Conservation (phyloP, 2,329 filamentous ascomycete genomes). For the Chaetothyriales sp. region DNA sequence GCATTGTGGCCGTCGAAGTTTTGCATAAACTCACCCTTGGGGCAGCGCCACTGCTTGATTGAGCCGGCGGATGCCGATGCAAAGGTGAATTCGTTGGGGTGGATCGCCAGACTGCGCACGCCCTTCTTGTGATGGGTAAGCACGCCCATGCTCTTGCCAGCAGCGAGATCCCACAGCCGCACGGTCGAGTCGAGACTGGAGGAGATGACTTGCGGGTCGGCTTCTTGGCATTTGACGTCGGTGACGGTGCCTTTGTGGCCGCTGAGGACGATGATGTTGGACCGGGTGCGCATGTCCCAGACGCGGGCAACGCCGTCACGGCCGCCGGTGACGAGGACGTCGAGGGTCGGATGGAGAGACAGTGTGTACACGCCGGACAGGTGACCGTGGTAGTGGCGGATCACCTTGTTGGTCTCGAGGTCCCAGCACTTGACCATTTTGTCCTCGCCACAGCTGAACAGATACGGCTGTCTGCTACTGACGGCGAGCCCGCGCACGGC, state of each 20-base stretch:
- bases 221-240: conserved; percentile 82
- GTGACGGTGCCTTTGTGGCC: conserved; percentile 86
- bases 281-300: conserved; percentile 96
- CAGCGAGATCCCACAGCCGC: conserved; percentile 85
- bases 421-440: conserved; percentile 99
- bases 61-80: conserved; percentile 79
- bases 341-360: conserved; percentile 81
- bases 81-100: conserved; percentile 92
- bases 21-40: conserved; percentile 96
- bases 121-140: conserved; percentile 98
- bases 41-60: conserved; percentile 99
- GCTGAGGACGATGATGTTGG: conserved; percentile 82
- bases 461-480: conserved; percentile 82
- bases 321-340: conserved; percentile 87
- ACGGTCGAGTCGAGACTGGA: conserved; percentile 86
- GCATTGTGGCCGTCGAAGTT: conserved; percentile 95
- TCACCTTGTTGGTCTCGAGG: conserved; percentile 98
- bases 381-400: conserved; percentile 93
- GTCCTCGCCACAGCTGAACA: conserved; percentile 95
- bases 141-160: conserved; percentile 89
- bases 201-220: conserved; percentile 88
- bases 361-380: conserved; percentile 90
- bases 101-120: conserved; percentile 66
- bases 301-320: conserved; percentile 87
- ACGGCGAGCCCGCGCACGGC: conserved; percentile 85